Percentiles rank a stretch among this genome's conserved stretches.
Conservation (phyloP, 768 basidiomycete species). For the Filobasidium wieringae region DNA sequence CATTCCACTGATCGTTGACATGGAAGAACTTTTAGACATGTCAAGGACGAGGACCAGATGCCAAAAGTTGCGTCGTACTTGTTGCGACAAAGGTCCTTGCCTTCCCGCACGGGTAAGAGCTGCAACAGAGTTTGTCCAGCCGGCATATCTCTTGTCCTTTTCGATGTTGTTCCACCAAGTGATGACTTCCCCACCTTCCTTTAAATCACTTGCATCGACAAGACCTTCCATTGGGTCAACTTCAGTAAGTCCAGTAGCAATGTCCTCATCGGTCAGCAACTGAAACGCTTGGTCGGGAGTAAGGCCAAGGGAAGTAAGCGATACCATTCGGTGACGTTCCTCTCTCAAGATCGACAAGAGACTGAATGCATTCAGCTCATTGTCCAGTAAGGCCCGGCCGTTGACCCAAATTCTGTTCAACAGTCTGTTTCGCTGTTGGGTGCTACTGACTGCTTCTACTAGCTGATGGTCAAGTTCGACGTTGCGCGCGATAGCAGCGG, state of each 20-base stretch:
- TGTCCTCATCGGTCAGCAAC: slow-evolving; percentile 54
- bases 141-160: slow-evolving; percentile 52
- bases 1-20: slow-evolving; percentile 55
- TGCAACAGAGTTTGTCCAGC: slow-evolving; percentile 3
- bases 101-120: slow-evolving; percentile 60
- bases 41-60: slow-evolving; percentile 75
- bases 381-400: slow-evolving; percentile 51
- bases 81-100: slow-evolving; percentile 67
- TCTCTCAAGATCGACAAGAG: slow-evolving; percentile 60
- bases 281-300: slow-evolving; percentile 56
- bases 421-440: slow-evolving; percentile 49
- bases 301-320: slow-evolving; percentile 55
- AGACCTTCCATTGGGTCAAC: slow-evolving; percentile 53
- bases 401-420: slow-evolving; percentile 60
- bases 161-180: slow-evolving; percentile 87
- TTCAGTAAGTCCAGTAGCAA: slow-evolving; percentile 48
- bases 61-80: slow-evolving; percentile 63
- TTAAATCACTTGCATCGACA: slow-evolving; percentile 81
- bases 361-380: slow-evolving; percentile 61
- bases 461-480: slow-evolving; percentile 49
- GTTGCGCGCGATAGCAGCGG: slow-evolving; percentile 56
- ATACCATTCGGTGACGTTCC: slow-evolving; percentile 54
- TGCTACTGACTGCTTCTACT: slow-evolving; percentile 48
- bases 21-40: slow-evolving; percentile 51
- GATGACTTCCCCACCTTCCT: slow-evolving; percentile 62